Percentiles rank a stretch among this genome's conserved stretches.
phyloP scores from a whole-genome alignment of 371 early-diverging fungal genomes.

The Zancudomyces culisetae region DNA sequence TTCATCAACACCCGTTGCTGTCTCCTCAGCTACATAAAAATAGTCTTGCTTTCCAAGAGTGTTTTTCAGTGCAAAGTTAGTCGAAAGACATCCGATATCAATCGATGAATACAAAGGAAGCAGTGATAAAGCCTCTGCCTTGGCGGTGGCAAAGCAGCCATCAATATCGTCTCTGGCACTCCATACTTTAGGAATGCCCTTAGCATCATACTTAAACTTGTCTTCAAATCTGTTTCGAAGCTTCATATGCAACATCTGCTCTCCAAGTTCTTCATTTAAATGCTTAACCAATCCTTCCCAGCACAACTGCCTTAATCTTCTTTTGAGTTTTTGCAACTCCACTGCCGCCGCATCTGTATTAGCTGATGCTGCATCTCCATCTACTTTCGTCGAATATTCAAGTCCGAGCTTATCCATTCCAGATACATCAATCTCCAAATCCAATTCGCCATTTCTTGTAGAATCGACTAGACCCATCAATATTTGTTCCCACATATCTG shows the following conservation, averaged over 20 bases:
- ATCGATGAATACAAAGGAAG: slow-evolving; percentile 28
- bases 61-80: not conserved
- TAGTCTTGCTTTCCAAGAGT: not conserved
- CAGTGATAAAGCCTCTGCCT: slow-evolving; percentile 38
- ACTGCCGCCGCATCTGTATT: not conserved
- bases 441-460: not conserved
- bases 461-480: slow-evolving; percentile 12
- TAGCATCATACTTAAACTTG: slow-evolving; percentile 79
- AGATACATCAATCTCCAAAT: not conserved
- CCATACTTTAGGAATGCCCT: slow-evolving; percentile 88
- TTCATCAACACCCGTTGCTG: not conserved
- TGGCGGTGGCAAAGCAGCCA: slow-evolving; percentile 48
- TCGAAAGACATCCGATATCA: not conserved
- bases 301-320: slow-evolving; percentile 9
- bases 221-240: slow-evolving; percentile 65
- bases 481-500: slow-evolving; percentile 54
- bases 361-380: not conserved
- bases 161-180: slow-evolving; percentile 88
- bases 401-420: slow-evolving; percentile 1
- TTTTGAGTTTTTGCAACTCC: slow-evolving; percentile 1
- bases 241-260: slow-evolving; percentile 56
- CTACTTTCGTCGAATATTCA: slow-evolving; percentile 4
- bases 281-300: slow-evolving; percentile 56
- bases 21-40: not conserved
- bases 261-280: slow-evolving; percentile 60